These are phyloP conservation scores for Fragilariopsis cylindrus DNA, from an alignment of 108 stramenopile genomes.

Conservation along the genomic window DNA sequence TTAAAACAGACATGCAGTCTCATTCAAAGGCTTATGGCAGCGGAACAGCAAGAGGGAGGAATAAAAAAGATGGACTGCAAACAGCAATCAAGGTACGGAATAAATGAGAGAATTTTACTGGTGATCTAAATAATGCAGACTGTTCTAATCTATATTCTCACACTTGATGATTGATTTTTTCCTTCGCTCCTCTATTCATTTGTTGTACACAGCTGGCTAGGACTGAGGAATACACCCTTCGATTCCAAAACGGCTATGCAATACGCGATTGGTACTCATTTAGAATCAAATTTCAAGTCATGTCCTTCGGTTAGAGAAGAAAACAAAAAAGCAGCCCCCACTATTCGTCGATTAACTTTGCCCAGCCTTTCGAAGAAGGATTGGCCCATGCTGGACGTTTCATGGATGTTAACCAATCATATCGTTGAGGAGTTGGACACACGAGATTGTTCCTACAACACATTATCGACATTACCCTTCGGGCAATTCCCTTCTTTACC, in stretches of 20 bases:
- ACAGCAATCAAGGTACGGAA: conserved; percentile 26
- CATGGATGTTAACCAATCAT: conserved; percentile 65
- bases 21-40: conserved; percentile 43
- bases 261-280: conserved; percentile 30
- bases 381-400: conserved; percentile 62
- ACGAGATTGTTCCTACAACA: conserved; percentile 61
- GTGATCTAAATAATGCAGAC: too few species aligned
- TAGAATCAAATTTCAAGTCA: conserved; percentile 50
- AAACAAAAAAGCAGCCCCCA: conserved; percentile 34
- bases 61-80: conserved; percentile 19
- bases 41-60: conserved; percentile 29
- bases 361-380: conserved; percentile 70
- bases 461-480: conserved; percentile 53
- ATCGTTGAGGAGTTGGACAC: conserved; percentile 71
- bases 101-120: too few species aligned
- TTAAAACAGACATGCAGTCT: conserved; percentile 42
- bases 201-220: conserved; percentile 25
- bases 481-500: conserved; percentile 80
- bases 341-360: conserved; percentile 46
- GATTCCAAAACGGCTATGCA: conserved; percentile 34
- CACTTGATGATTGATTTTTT: too few species aligned
- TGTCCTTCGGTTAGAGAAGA: conserved; percentile 50
- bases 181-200: too few species aligned
- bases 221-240: conserved; percentile 35
- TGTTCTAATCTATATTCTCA: too few species aligned